phyloP scores from a whole-genome alignment of 2,329 filamentous ascomycete genomes.

The Fusarium sp. region DNA sequence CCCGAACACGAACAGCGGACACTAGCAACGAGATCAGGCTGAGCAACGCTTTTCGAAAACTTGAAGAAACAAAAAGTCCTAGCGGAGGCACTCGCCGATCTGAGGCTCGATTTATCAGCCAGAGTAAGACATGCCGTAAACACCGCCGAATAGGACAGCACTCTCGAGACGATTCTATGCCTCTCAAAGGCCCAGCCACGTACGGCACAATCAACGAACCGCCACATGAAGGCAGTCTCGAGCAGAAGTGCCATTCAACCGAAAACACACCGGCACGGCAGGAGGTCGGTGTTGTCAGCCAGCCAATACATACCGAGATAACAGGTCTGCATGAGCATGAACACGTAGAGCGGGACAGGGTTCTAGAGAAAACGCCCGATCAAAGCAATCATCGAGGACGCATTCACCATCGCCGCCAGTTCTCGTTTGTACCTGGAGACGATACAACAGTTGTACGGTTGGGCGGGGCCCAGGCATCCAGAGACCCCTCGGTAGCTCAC shows the following conservation, averaged over 20 bases:
- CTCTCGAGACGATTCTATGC: neutral
- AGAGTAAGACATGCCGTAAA: constrained; percentile 8
- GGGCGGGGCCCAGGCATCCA: neutral
- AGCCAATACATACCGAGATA: neutral
- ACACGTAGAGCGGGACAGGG: neutral
- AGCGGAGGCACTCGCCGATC: constrained; percentile 5
- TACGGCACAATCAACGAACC: neutral
- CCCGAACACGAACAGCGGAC: constrained; percentile 38
- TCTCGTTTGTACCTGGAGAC: constrained; percentile 48
- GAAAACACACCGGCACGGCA: neutral
- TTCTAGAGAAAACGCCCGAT: neutral
- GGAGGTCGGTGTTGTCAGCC: constrained; percentile 1
- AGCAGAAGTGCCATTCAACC: constrained; percentile 13
- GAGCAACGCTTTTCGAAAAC: constrained; percentile 36
- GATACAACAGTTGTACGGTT: constrained; percentile 29
- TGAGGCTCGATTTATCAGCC: constrained; percentile 3
- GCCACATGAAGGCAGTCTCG: constrained; percentile 11
- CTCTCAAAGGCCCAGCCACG: constrained; percentile 7
- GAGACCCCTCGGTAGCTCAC: neutral
- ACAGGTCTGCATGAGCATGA: constrained; percentile 1
- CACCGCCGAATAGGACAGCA: constrained; percentile 10
- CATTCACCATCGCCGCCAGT: constrained; percentile 41
- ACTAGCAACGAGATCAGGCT: constrained; percentile 51
- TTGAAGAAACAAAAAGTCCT: constrained; percentile 15
- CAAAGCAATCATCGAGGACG: neutral